Conservation (phyloP, 1,139 yeast species). For the Pneumocystis oryctolagi region DNA sequence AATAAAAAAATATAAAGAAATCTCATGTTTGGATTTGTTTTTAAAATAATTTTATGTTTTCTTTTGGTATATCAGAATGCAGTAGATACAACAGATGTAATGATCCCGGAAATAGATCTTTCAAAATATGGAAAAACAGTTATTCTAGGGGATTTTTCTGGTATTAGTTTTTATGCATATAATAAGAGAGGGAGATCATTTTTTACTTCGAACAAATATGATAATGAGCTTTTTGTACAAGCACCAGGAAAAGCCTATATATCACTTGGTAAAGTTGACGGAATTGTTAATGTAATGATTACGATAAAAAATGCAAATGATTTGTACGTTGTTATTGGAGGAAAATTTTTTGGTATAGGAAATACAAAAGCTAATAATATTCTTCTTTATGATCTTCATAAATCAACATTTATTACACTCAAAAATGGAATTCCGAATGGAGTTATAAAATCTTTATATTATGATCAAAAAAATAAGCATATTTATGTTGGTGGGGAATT, state of each 20-base stretch:
- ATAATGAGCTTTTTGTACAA: constrained; percentile 11
- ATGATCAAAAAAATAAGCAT: constrained; percentile 33
- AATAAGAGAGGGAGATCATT: constrained; percentile 17
- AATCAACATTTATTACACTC: constrained; percentile 31
- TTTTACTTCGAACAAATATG: constrained; percentile 12
- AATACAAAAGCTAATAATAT: constrained; percentile 32
- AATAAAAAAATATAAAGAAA: background rate
- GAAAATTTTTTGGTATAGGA: constrained; percentile 29
- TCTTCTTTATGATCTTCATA: constrained; percentile 38
- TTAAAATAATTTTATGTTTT: background rate
- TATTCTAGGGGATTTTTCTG: constrained; percentile 50
- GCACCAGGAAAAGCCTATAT: constrained; percentile 9
- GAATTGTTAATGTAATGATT: constrained; percentile 23
- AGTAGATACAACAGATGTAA: background rate
- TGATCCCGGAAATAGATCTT: constrained; percentile 15
- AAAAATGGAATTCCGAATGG: constrained; percentile 33
- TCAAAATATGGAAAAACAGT: constrained; percentile 33
- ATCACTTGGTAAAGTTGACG: constrained; percentile 19
- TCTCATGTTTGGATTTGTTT: background rate
- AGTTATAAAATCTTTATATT: constrained; percentile 36
- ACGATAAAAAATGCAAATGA: constrained; percentile 17
- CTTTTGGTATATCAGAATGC: background rate
- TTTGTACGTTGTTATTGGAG: constrained; percentile 34
- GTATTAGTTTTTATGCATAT: constrained; percentile 43
- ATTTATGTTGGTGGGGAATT: constrained; percentile 77